phyloP scores from a whole-genome alignment of 805 yeast species.

The Myxozyma melibiosi region DNA sequence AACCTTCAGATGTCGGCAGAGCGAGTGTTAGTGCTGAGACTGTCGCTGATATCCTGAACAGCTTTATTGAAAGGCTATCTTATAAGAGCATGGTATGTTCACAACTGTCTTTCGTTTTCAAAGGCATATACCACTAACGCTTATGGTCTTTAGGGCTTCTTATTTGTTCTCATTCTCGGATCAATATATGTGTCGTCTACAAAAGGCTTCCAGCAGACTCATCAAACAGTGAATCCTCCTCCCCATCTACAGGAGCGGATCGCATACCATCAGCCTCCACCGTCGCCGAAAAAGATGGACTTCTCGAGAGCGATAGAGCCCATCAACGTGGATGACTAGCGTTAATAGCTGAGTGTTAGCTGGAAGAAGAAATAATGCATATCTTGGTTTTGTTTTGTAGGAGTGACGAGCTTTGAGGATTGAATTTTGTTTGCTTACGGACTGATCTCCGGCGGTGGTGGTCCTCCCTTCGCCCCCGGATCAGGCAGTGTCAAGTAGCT shows the following conservation, averaged over 20 bases:
- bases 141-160: constrained; percentile 37
- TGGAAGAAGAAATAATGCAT: too few relatives aligned
- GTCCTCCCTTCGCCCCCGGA: too few relatives aligned
- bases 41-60: constrained; percentile 77
- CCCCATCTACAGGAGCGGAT: constrained; percentile 2
- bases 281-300: neutral
- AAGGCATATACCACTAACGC: neutral
- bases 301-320: constrained; percentile 1
- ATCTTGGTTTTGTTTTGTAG: too few relatives aligned
- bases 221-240: neutral
- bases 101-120: constrained; percentile 34
- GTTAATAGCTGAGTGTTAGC: too few relatives aligned
- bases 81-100: constrained; percentile 57
- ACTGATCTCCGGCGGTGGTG: too few relatives aligned
- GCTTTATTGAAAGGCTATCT: constrained; percentile 70
- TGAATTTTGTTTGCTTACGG: too few relatives aligned
- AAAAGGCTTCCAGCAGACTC: constrained; percentile 14
- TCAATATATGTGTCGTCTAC: constrained; percentile 50
- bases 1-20: constrained; percentile 66
- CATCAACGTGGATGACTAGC: neutral
- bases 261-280: neutral
- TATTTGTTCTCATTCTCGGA: constrained; percentile 53
- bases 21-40: constrained; percentile 79
- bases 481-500: too few relatives aligned
- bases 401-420: too few relatives aligned